Evolutionary conservation across 805 yeast species (phyloP), one percentile per base, ranked within the genome.

Genomic region (Candida qinlingensis): DNA sequence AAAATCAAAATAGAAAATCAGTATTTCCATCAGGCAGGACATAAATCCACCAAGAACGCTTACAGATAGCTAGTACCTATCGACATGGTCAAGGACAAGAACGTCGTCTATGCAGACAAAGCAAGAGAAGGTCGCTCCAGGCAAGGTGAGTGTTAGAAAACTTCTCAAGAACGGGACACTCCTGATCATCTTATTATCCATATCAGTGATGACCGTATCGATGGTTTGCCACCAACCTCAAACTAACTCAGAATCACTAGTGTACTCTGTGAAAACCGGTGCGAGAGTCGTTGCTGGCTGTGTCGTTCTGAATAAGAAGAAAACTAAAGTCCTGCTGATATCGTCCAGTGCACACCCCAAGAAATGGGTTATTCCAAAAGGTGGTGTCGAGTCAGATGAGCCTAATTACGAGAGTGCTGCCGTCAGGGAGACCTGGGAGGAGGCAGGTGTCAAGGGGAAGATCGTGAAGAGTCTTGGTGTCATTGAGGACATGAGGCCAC

Each of bases 201-300:
- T 19, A 19, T 19, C 19, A 19, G 19, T 31, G 34, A 11, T 11
- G 34, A 11, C 11, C 34, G 11, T 31, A 11, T 8, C 34, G 8
- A 8, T 31, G 11, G 34, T 31, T 8, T 11, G 8, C 34, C 11
- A 31, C 34, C 11, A 8, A 31, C 11, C 34, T 8, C 34, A 8
- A 42, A 36, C 74, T 11, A 13, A 10, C 37, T 37, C 29, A 6
- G 9, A n/a, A n/a, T n/a, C 1, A 10, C 26, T 68, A 59, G 69
- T 82, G 51, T 79, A 85, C 70, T 45, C 47, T 3, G 70, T 83
- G 54, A 49, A 63, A 1, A 73, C 82, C 0, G 95, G 95, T 3
- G 89, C 96, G 1, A 73, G 99, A 37, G 65, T 94, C 55, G 97
- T 94, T 7, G 97, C 98, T 4, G 99, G 99, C 0, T 87, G 96